A percentile compares a stretch with the other conserved stretches of the same genome.
Conservation (phyloP, 257 asterid species). For the Hygrophila difformis region DNA sequence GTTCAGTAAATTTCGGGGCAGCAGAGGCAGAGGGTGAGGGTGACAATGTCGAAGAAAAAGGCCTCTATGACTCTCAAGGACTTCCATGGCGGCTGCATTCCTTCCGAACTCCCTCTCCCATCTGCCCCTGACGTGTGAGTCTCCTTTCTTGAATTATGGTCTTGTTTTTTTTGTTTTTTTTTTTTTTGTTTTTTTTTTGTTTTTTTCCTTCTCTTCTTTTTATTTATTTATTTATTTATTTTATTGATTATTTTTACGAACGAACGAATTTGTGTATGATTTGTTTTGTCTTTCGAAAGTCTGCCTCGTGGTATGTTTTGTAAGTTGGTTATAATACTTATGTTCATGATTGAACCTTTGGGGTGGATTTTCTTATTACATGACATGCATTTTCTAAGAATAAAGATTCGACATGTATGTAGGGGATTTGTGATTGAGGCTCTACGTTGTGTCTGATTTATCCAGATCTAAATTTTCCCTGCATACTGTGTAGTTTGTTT, state of each 20-base stretch:
- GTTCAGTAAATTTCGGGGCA: too few species aligned
- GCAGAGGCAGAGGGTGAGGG: constrained; percentile 10
- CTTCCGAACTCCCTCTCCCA: constrained; percentile 90
- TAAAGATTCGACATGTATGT: background rate
- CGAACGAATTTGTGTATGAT: too few species aligned
- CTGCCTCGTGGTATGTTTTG: too few species aligned
- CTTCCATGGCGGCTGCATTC: constrained; percentile 94
- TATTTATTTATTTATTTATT: too few species aligned
- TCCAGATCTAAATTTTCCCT: constrained; percentile 21
- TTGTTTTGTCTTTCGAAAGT: background rate
- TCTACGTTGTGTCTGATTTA: background rate
- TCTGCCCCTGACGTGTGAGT: constrained; percentile 96
- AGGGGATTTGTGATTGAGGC: constrained; percentile 5
- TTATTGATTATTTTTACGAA: too few species aligned
- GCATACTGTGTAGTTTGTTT: background rate
- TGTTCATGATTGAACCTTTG: constrained; percentile 2
- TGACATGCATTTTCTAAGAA: background rate
- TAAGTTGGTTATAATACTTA: constrained; percentile 6
- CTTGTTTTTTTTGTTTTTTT: background rate
- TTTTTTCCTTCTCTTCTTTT: background rate
- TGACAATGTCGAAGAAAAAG: constrained; percentile 79
- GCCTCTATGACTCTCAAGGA: constrained; percentile 92
- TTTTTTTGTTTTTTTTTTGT: background rate
- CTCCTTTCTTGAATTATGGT: constrained; percentile 7
- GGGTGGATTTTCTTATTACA: constrained; percentile 10